Conservation (phyloP, 805 yeast genomes). For the Kodamaea sagamina region DNA sequence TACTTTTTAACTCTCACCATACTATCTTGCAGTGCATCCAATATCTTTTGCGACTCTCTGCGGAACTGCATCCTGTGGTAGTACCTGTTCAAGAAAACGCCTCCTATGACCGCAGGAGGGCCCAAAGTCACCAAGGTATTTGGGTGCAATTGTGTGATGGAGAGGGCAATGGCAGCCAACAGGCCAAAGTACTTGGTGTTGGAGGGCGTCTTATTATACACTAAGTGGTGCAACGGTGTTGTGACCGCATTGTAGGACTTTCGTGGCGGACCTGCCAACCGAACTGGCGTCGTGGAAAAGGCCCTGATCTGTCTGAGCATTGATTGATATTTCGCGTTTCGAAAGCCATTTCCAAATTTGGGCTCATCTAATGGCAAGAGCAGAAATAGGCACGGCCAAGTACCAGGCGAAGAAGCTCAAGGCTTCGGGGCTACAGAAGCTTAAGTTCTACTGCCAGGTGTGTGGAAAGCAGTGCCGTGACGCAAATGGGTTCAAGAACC, state of each 20-base stretch:
- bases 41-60: conserved; percentile 20
- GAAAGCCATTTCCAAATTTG: no score
- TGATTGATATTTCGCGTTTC: neutral
- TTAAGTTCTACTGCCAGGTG: conserved; percentile 85
- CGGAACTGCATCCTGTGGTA: conserved; percentile 16
- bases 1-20: conserved; percentile 27
- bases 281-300: conserved; percentile 5
- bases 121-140: conserved; percentile 35
- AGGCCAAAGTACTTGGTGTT: conserved; percentile 31
- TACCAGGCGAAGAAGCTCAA: conserved; percentile 74
- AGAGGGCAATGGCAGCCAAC: conserved; percentile 27
- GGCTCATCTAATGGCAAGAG: conserved; percentile 29
- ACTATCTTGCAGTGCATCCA: conserved; percentile 8
- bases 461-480: conserved; percentile 95
- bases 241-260: conserved; percentile 31
- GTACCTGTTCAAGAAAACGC: conserved; percentile 25
- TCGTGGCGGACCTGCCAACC: conserved; percentile 29
- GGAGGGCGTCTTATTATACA: conserved; percentile 30
- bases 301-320: conserved; percentile 2
- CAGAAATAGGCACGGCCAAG: conserved; percentile 54
- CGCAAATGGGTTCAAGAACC: conserved; percentile 92
- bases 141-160: conserved; percentile 39
- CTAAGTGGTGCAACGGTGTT: conserved; percentile 25
- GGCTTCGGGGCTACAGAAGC: conserved; percentile 80
- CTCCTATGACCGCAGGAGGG: conserved; percentile 37